Percentiles rank a stretch among this genome's conserved stretches.
These are phyloP conservation scores for Pseudoscleropodium purum DNA, from an alignment of 225 moss, liverwort and hornwort species.

Conservation along the genomic window DNA sequence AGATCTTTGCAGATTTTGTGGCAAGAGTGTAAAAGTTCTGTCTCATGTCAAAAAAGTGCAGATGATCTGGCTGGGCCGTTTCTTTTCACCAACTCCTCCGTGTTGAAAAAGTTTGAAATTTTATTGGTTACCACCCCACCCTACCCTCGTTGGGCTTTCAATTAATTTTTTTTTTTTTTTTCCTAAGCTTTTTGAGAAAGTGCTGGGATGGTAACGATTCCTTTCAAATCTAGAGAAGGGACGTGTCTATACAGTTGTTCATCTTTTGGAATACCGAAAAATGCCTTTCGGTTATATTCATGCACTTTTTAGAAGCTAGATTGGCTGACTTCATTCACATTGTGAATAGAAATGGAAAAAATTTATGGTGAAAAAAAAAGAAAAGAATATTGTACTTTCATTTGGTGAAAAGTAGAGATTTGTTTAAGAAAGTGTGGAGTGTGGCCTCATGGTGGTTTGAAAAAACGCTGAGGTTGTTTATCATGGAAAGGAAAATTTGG, in stretches of 20 bases:
- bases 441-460: accelerated
- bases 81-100: neutral
- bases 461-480: too few relatives aligned
- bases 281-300: neutral
- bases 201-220: accelerated
- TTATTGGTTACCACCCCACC: too few relatives aligned
- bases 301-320: neutral
- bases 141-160: neutral
- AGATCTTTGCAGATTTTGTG: neutral
- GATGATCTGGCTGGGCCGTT: neutral
- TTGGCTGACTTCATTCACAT: neutral
- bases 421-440: too few relatives aligned
- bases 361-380: too few relatives aligned
- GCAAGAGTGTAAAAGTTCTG: neutral
- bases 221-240: neutral
- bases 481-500: too few relatives aligned
- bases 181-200: neutral
- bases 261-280: neutral
- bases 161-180: too few relatives aligned
- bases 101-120: neutral
- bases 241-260: accelerated
- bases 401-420: neutral
- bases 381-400: accelerated
- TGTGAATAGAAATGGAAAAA: neutral
- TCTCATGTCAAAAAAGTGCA: neutral